Percentiles rank a stretch among this genome's conserved stretches.
These are phyloP conservation scores for Cerrena zonata DNA, from an alignment of 1,284 basidiomycete species.

Conservation along the genomic window DNA sequence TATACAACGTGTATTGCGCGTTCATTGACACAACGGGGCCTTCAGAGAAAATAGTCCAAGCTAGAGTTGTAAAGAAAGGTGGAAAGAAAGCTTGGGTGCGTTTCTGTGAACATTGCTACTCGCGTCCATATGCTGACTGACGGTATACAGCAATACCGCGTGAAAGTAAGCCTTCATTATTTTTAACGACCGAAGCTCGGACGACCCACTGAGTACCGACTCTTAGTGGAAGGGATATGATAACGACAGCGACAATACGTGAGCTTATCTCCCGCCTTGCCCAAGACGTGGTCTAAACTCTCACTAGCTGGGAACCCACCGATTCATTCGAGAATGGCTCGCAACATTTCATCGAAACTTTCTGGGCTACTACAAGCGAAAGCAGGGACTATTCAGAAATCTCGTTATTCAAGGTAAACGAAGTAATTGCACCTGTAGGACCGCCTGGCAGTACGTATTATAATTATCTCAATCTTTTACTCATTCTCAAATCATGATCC, in stretches of 20 bases:
- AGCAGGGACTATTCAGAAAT: slow-evolving; percentile 48
- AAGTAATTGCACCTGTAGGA: slow-evolving; percentile 49
- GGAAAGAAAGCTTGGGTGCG: background rate
- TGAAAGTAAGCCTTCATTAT: slow-evolving; percentile 43
- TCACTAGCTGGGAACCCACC: slow-evolving; percentile 69
- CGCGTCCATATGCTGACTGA: background rate
- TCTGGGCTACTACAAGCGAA: slow-evolving; percentile 52
- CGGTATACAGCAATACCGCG: slow-evolving; percentile 47
- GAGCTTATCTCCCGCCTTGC: no score
- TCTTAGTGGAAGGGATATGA: slow-evolving; percentile 69
- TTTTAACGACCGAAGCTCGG: slow-evolving; percentile 7
- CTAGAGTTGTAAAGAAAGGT: slow-evolving; percentile 28
- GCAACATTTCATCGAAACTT: slow-evolving; percentile 49
- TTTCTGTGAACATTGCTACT: background rate
- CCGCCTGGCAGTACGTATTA: slow-evolving; percentile 46
- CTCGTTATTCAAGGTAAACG: slow-evolving; percentile 46
- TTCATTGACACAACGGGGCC: background rate
- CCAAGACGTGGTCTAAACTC: no score
- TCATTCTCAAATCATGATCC: background rate
- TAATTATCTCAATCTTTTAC: background rate
- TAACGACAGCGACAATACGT: slow-evolving; percentile 57
- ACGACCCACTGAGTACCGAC: slow-evolving; percentile 1
- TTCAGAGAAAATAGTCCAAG: slow-evolving; percentile 49
- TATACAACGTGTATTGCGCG: background rate
- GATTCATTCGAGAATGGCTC: slow-evolving; percentile 53